Evolutionary conservation across 352 stramenopile genomes (phyloP).

Genomic region (Discostella stelligera): DNA sequence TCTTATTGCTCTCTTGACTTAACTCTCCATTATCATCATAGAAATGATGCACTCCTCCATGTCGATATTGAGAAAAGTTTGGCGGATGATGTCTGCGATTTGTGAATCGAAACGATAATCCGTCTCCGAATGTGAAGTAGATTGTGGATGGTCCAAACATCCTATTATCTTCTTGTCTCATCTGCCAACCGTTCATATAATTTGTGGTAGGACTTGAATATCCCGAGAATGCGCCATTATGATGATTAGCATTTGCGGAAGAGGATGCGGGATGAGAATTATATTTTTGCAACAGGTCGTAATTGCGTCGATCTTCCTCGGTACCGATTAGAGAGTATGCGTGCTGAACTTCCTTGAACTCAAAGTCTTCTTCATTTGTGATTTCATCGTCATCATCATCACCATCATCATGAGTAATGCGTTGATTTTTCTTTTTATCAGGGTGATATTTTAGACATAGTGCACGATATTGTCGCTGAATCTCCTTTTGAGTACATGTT

Average conservation of each 20-base stretch:
- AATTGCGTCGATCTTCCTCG: constrained; percentile 45
- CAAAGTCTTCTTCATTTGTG: constrained; percentile 25
- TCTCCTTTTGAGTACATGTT: constrained; percentile 51
- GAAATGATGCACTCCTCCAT: background rate
- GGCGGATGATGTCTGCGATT: background rate
- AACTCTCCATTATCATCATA: background rate
- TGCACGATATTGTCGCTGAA: constrained; percentile 56
- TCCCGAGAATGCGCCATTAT: constrained; percentile 7
- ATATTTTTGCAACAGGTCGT: constrained; percentile 36
- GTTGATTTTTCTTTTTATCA: constrained; percentile 61
- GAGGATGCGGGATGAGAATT: background rate
- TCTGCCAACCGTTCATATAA: background rate
- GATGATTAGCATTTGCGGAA: background rate
- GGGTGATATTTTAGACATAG: constrained; percentile 69
- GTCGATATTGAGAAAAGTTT: constrained; percentile 1
- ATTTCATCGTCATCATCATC: constrained; percentile 4
- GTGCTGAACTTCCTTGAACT: constrained; percentile 74
- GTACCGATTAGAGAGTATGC: constrained; percentile 65
- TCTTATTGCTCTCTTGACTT: constrained; percentile 13
- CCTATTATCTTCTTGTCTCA: background rate
- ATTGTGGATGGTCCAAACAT: constrained; percentile 18
- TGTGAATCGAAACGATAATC: constrained; percentile 28
- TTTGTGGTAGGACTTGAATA: constrained; percentile 6
- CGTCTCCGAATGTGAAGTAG: constrained; percentile 34
- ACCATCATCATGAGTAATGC: background rate